Base-by-base conservation (phyloP, 2,329 filamentous ascomycete genomes). In the Cordyceps tenuipes region DNA sequence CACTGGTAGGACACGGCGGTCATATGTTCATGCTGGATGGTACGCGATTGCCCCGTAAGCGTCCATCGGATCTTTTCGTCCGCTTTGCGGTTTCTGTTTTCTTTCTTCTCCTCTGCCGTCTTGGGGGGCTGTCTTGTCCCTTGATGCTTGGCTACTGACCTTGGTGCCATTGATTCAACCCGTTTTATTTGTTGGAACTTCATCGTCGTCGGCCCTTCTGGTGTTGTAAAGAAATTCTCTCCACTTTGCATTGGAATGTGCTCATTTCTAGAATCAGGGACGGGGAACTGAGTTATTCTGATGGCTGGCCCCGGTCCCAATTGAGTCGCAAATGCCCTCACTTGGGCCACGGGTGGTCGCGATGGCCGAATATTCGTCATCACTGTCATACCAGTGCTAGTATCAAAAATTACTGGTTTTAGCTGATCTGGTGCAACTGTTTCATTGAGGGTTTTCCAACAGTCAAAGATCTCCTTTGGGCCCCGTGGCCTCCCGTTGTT, bases 51-150 rank as follows among this genome's bases (percentile, higher is more conserved):
- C 6, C 57, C 57, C 5, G 48, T 53, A 17, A 60, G 50, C 9
- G 34, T 60, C 57, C 57, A 60, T 31, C 43, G 9, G 34, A 54
- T 47, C 31, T 48, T 53, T 23, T 39, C 50, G 31, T 54, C 57
- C 5, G 31, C 41, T 21, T 60, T 49, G 43, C 49, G 50, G 13
- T 60, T 53, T 34, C 57, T 48, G 12, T 26, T 49, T 21, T 39
- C 43, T 26, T 54, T 60, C 57, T 54, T 60, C 15, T 60, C 41
- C 23, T 53, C 50, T n/a, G 57, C 57, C 4, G 49, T 60, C 57
- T 48, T 60, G 9, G 50, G 49, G 17, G 44, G 7, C 31, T 13
- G 23, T 44, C 23, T 48, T 10, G 41, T 17, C 21, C 44, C 54
- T 48, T 41, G 44, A 1, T 31, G n/a, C 31, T 29, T 54, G 31